phyloP scores from a whole-genome alignment of 768 basidiomycete genomes.

The Butyriboletus loyo region DNA sequence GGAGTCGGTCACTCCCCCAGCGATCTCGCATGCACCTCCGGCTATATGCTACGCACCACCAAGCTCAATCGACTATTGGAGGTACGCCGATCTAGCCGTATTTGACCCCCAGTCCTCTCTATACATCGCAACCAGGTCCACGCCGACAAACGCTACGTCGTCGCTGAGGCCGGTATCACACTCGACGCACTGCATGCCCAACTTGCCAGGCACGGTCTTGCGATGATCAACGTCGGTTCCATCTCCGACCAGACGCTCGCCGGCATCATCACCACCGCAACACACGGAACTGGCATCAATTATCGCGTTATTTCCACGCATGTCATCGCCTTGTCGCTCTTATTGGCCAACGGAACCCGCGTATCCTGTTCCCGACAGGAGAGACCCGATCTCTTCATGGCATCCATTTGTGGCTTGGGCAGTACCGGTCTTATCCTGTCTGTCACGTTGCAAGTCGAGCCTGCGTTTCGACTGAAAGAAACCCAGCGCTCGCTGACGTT shows the following conservation, averaged over 20 bases:
- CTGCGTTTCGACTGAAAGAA: conserved; percentile 79
- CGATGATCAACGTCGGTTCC: conserved; percentile 90
- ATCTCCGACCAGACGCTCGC: conserved; percentile 96
- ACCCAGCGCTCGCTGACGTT: conserved; percentile 60
- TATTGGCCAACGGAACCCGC: conserved; percentile 72
- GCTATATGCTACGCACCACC: conserved; percentile 80
- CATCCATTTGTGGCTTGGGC: conserved; percentile 89
- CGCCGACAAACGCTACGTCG: conserved; percentile 58
- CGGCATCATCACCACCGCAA: conserved; percentile 90
- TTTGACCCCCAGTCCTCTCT: too few relatives aligned
- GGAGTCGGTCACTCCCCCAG: conserved; percentile 93
- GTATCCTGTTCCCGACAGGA: conserved; percentile 64
- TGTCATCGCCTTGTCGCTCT: conserved; percentile 69
- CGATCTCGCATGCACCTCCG: conserved; percentile 88
- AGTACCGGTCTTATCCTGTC: conserved; percentile 84
- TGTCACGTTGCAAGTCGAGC: conserved; percentile 75
- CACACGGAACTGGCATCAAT: conserved; percentile 84
- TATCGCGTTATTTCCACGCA: conserved; percentile 82
- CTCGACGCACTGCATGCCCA: conserved; percentile 69
- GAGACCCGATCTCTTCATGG: conserved; percentile 75
- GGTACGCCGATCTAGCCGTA: conserved; percentile 46
- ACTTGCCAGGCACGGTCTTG: conserved; percentile 66
- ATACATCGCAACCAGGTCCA: conserved; percentile 52
- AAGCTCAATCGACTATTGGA: conserved; percentile 70
- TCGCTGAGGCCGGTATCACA: conserved; percentile 76